phyloP scores from a whole-genome alignment of 2,329 filamentous ascomycete genomes.

The Xenosphaeropsis pyriputrescens region DNA sequence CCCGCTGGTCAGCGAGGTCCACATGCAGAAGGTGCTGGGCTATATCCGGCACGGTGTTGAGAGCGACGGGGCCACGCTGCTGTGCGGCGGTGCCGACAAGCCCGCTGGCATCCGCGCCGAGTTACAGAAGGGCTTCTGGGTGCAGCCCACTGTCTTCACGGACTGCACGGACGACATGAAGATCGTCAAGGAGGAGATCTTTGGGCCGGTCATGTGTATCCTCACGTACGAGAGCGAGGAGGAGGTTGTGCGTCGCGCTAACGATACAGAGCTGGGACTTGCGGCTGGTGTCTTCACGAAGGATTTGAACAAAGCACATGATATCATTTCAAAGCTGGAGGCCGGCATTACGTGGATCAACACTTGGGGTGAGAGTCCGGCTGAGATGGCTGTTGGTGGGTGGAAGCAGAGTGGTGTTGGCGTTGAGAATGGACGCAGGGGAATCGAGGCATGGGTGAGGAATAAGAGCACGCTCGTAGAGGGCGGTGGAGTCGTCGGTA shows the following conservation, averaged over 20 bases:
- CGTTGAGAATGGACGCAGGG: constrained; percentile 71
- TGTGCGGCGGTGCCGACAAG: constrained; percentile 55
- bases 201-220: constrained; percentile 76
- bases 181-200: constrained; percentile 73
- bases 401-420: constrained; percentile 87
- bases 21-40: constrained; percentile 62
- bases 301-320: constrained; percentile 60
- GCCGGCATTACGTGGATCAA: constrained; percentile 89
- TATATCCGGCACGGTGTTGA: constrained; percentile 68
- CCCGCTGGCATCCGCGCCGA: constrained; percentile 24
- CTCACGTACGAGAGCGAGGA: constrained; percentile 57
- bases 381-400: constrained; percentile 84
- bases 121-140: constrained; percentile 57
- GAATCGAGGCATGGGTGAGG: constrained; percentile 67
- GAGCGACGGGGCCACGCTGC: constrained; percentile 55
- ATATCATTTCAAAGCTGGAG: constrained; percentile 54
- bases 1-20: constrained; percentile 60
- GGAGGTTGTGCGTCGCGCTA: constrained; percentile 58
- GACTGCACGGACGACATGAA: constrained; percentile 74
- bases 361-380: constrained; percentile 83
- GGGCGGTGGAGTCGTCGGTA: constrained; percentile 51
- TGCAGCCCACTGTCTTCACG: constrained; percentile 72
- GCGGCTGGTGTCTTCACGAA: constrained; percentile 74
- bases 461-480: constrained; percentile 85
- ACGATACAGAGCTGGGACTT: constrained; percentile 62